Evolutionary conservation across 108 stramenopile genomes (phyloP), one percentile per base, ranked within the genome.

Genomic region (Skeletonema costatum): DNA sequence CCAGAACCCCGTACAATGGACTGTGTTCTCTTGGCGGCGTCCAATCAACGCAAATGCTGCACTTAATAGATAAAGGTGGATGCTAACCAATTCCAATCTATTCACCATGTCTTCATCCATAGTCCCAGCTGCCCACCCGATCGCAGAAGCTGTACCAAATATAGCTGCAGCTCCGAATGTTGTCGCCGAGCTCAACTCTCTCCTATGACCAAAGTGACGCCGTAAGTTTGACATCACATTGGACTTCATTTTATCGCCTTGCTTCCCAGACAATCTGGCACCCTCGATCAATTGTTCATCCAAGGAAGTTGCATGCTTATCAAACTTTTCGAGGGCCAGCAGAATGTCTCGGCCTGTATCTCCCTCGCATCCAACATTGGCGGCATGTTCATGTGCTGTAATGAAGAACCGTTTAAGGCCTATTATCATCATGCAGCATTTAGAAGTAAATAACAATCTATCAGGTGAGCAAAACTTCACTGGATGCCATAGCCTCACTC

Each of bases 61-160:
- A 73, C 78, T 79, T 21, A 79, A 25, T 6, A 79, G 67, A 56
- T 79, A 79, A 44, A 79, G 48, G 36, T 79, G 71, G 31, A 73
- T 79, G 53, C 78, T 79, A 10, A 33, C 64, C n/a, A 25, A 62
- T n/a, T 73, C 71, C 44, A 79, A 68, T 11, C 19, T 46, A 3
- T 51, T 7, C 19, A 51, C 50, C 19, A 21, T 51, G 19, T 51
- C 50, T 21, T 51, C 50, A 21, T 7, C 7, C 50, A 51, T 51
- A 51, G 5, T 19, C 4, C 50, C 50, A 4, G 6, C 19, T 19
- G 50, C 50, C 50, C 50, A 32, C 16, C 71, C 64, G 33, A 66
- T 39, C 8, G 62, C 62, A 3, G 68, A 68, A 11, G 63, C 48
- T 14, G 75, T 63, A 7, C 66, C 62, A 25, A 75, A 75, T 1